Base-by-base conservation (phyloP, 169 alveolate genomes). In the Plasmodium blacklocki region DNA sequence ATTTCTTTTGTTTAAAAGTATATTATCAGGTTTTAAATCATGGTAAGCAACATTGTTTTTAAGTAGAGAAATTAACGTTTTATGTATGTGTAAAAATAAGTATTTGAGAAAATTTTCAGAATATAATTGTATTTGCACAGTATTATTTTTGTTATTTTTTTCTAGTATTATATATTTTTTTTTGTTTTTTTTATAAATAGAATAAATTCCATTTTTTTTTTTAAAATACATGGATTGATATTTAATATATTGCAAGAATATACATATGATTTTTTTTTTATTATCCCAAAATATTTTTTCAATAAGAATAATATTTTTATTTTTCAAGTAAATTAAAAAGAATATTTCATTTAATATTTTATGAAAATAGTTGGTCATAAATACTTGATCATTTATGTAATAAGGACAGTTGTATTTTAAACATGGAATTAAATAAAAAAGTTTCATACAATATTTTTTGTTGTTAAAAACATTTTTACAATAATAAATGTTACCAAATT, bases 1-100 rank as follows among this genome's bases (percentile, higher is more conserved):
- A 45, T 26, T 11, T 50, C 74, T 83, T 21, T 60, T 39, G 18
- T 72, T 68, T 54, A 83, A 63, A 7, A 83, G 91, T 21, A 83
- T 67, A 32, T 83, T 83, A 39, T 83, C 91, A 14, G 91, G 91
- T 60, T 83, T 83, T 47, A 83, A 62, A 39, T 83, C 91, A 47
- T 68, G 11, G 54, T 83, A 83, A 11, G 85, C 76, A 11, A 68
- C 83, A 83, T 66, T 83, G 54, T 83, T 83, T 58, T 68, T 23
- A 58, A 83, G 47, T 32, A 83, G 70, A 83, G 68, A 83, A 50
- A 8, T 83, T 26, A 83, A 39, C 12, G 83, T 83, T 26, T 67
- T 47, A 47, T 83, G 21, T n/a, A 83, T 68, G 21, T 68, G 68
- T 68, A 83, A 68, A 68, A 83, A 83, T 11, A 83, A 49, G n/a